Evolutionary conservation across 257 asterid genomes (phyloP).

Genomic region (Phtheirospermum japonicum): DNA sequence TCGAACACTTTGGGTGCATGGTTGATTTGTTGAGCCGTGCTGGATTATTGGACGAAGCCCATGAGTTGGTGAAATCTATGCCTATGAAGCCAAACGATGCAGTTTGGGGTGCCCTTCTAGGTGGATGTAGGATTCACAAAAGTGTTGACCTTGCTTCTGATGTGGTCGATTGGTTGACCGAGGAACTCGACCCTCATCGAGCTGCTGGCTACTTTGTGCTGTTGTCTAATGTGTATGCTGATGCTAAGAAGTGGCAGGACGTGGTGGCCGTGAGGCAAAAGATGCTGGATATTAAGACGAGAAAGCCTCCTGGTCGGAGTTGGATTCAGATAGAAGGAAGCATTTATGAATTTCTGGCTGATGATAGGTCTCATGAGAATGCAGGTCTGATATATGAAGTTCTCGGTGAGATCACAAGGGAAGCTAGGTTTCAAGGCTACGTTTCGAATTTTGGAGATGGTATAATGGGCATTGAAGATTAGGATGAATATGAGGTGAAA

Average conservation of each 20-base stretch:
- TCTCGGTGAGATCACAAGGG: constrained; percentile 41
- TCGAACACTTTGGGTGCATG: constrained; percentile 83
- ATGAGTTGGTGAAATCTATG: constrained; percentile 54
- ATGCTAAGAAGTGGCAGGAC: constrained; percentile 65
- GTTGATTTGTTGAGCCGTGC: constrained; percentile 84
- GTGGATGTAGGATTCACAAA: constrained; percentile 69
- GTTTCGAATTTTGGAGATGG: constrained; percentile 15
- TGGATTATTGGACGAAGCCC: constrained; percentile 71
- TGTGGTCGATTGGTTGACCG: constrained; percentile 43
- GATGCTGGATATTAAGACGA: constrained; percentile 45
- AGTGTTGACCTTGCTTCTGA: constrained; percentile 57
- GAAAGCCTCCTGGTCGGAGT: constrained; percentile 69
- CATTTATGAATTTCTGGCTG: constrained; percentile 45
- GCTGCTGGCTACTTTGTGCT: constrained; percentile 68
- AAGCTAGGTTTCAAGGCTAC: constrained; percentile 36
- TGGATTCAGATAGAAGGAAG: constrained; percentile 60
- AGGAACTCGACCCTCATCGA: constrained; percentile 43
- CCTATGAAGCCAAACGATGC: constrained; percentile 74
- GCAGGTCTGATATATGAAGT: constrained; percentile 36
- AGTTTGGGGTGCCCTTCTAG: constrained; percentile 86
- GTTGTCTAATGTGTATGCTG: constrained; percentile 61
- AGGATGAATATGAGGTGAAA: not conserved
- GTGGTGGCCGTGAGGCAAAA: constrained; percentile 48
- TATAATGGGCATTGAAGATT: constrained; percentile 4
- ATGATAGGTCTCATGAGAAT: constrained; percentile 48